These are phyloP conservation scores for Piloderma croceum DNA, from an alignment of 768 basidiomycete species.

Conservation along the genomic window DNA sequence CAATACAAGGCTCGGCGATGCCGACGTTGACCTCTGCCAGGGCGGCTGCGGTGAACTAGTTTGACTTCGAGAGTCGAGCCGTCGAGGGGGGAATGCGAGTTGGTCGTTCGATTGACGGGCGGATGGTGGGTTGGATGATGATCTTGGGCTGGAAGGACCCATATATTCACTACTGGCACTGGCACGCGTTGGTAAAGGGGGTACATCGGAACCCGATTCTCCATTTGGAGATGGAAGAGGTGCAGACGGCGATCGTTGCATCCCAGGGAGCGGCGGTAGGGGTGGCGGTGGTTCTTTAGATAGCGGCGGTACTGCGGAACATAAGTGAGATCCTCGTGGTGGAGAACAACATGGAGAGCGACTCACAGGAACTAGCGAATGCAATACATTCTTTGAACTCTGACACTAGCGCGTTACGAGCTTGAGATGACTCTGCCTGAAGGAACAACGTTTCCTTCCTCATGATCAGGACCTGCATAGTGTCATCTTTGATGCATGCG, in stretches of 20 bases:
- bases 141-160: slow-evolving; percentile 2
- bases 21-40: slow-evolving; percentile 12
- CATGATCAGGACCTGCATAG: slow-evolving; percentile 80
- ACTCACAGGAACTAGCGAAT: slow-evolving; percentile 70
- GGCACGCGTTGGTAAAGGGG: neutral
- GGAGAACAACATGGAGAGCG: slow-evolving; percentile 1
- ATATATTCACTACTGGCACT: slow-evolving; percentile 2
- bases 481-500: too few relatives aligned
- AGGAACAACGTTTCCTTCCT: slow-evolving; percentile 78
- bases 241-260: slow-evolving; percentile 21
- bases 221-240: too few relatives aligned
- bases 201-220: too few relatives aligned
- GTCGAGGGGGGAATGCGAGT: slow-evolving; percentile 1
- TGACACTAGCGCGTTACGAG: slow-evolving; percentile 56
- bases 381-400: slow-evolving; percentile 83
- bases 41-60: slow-evolving; percentile 11
- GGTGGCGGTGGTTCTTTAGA: slow-evolving; percentile 67
- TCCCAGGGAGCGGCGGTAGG: slow-evolving; percentile 42
- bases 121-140: slow-evolving; percentile 5
- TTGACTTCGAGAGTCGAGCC: slow-evolving; percentile 5
- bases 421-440: slow-evolving; percentile 49
- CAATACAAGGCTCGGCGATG: slow-evolving; percentile 16
- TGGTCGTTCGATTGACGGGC: slow-evolving; percentile 4
- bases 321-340: slow-evolving; percentile 4
- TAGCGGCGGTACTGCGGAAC: slow-evolving; percentile 44